Evolutionary conservation across 495 filamentous ascomycete species (phyloP), one percentile per base, ranked within the genome.

Genomic region (Neurospora pannonica): DNA sequence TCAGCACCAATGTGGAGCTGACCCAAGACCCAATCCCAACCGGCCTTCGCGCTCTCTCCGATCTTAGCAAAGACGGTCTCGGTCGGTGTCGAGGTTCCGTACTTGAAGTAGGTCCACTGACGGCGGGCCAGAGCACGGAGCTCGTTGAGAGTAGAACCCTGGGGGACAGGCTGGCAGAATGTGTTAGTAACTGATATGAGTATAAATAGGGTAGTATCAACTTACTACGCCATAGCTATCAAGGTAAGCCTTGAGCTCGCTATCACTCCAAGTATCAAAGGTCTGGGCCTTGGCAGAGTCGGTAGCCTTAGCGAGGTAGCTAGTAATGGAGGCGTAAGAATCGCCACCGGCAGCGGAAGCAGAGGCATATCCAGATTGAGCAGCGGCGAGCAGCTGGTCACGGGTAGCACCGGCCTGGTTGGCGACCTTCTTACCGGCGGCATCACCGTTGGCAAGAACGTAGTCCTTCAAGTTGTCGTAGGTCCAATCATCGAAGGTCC

Each of bases 401-500:
- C 92, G 90, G 31, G 89, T 91, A 37, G 89, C 89, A 76, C 85
- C 87, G 38, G 89, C 86, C 78, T 91, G 89, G 75, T 91, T 86
- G 24, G 88, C 87, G 4, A 85, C 87, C 83, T 93, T 93, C 78
- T 91, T 83, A 36, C 92, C 94, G 39, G 92, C 88, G 7, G 85
- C 85, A 72, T 90, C 81, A 10, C 87, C 87, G 72, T 82, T 83
- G 15, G 85, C 84, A 5, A 87, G 85, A 6, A 97, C 85, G 75
- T 93, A 97, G 62, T 88, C 86, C 83, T 89, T 90, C 48, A 97
- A 82, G 81, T 93, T 92, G 36, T 95, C 92, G 74, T 87, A 88
- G 11, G 91, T 92, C 85, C 92, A 92, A 71, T 93, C 94, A 77
- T 96, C 92, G 82, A 94, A 96, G 39, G 90, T 95, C 92, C 93